Evolutionary conservation across 2,329 filamentous ascomycete species (phyloP), one percentile per base, ranked within the genome.

Genomic region (Fusarium irregulare): DNA sequence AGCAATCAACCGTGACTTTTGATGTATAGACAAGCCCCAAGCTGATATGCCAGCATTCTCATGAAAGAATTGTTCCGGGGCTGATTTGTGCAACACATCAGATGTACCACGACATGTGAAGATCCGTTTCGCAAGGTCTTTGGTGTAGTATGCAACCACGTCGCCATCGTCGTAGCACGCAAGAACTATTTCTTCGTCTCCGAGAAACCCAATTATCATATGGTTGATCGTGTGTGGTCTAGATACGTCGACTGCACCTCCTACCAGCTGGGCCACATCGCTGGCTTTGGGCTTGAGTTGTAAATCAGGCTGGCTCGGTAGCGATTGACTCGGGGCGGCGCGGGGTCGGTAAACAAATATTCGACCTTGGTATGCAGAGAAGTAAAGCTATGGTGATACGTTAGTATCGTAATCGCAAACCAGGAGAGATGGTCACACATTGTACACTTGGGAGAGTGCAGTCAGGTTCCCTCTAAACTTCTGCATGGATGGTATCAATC

Each of bases 21-120:
- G 86, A 78, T 98, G 95, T 13, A 97, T 86, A 10, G 93, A 91
- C 49, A 97, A 80, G 0, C 95, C 96, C 96, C 96, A 99, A 4
- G 94, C 95, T 64, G 93, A 95, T 25, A 81, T 82, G 2, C 88
- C 88, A 4, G 97, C 93, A 76, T 92, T 94, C 40, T 92, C 87
- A 62, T 89, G 88, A 60, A 97, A 92, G 75, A 97, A 92, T 0
- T 83, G 82, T 57, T 71, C 74, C 63, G 82, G 71, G 7, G 32
- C 28, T 46, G 42, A 54, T 60, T 28, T 50, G 25, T 60, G 60
- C 14, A 42, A 55, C 45, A 47, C 14, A 41, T 48, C 54, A n/a
- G 65, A 13, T 14, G 46, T 53, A 34, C 60, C 45, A 45, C 60
- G 47, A 10, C 56, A 60, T 53, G 46, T 50, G 11, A 80, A 78